Evolutionary conservation across 169 alveolate species (phyloP).

Genomic region (Cyclospora cayetanensis): DNA sequence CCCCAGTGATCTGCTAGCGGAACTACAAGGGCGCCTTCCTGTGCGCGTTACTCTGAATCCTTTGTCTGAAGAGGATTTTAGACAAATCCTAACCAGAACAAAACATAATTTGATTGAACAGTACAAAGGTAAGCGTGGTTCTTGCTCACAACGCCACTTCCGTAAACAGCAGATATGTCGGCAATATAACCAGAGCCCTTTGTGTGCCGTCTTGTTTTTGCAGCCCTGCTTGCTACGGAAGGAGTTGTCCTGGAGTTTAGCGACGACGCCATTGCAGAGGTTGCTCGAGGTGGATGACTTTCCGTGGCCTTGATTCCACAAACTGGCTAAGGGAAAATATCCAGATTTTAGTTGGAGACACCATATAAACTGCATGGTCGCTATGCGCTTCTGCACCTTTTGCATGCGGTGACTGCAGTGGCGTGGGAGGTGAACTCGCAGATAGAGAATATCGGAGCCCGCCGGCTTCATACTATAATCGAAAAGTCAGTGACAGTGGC

Average conservation of each 20-base stretch:
- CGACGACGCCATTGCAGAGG: constrained; percentile 68
- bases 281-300: constrained; percentile 67
- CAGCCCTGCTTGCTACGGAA: constrained; percentile 87
- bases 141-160: not conserved
- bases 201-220: not conserved
- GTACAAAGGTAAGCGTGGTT: constrained; percentile 67
- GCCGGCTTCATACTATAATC: constrained; percentile 89
- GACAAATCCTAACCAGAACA: constrained; percentile 84
- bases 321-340: no score
- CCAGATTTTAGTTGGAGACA: no score
- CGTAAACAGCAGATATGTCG: not conserved
- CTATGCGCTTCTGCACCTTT: no score
- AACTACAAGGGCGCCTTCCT: constrained; percentile 93
- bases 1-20: constrained; percentile 91
- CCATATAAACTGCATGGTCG: no score
- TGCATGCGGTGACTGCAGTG: constrained; percentile 69
- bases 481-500: constrained; percentile 77
- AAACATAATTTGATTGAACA: constrained; percentile 84
- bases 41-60: constrained; percentile 84
- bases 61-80: constrained; percentile 84
- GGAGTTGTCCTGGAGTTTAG: constrained; percentile 80
- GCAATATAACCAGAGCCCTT: not conserved
- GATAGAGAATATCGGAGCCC: constrained; percentile 92
- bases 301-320: no score
- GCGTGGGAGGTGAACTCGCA: constrained; percentile 84